A percentile compares a stretch with the other conserved stretches of the same genome.
Conservation (phyloP, 2,329 filamentous ascomycete species). For the Neodidymelliopsis sp. region DNA sequence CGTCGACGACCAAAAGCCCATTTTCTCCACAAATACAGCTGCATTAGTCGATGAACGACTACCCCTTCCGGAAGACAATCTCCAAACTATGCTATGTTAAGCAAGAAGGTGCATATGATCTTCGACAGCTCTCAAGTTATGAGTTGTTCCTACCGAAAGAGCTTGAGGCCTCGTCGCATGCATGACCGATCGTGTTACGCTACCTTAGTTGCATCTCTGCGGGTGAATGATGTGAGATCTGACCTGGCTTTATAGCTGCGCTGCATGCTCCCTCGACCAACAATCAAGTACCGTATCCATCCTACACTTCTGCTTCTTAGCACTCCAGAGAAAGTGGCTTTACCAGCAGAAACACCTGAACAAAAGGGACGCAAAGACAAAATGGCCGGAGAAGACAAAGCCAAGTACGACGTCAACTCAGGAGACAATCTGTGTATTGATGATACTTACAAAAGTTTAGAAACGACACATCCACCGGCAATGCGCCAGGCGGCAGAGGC, state of each 20-base stretch:
- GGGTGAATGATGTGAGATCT: not conserved
- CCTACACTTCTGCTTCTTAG: not conserved
- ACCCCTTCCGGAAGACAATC: conserved; percentile 6
- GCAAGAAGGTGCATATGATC: not conserved
- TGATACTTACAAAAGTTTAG: not conserved
- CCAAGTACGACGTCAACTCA: conserved; percentile 1
- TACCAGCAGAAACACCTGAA: not conserved
- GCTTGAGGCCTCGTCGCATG: not conserved
- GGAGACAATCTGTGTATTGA: not conserved
- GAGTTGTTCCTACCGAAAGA: not conserved
- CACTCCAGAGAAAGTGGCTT: conserved; percentile 9
- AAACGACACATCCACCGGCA: conserved; percentile 1
- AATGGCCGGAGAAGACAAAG: conserved; percentile 14
- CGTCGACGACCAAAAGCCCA: conserved; percentile 3
- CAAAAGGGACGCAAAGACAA: conserved; percentile 1
- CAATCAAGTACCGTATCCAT: not conserved
- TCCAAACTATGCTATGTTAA: conserved; percentile 10
- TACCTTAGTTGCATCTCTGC: conserved; percentile 7
- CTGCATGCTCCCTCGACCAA: not conserved
- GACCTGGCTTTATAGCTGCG: not conserved
- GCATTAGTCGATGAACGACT: conserved; percentile 11
- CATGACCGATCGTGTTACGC: not conserved
- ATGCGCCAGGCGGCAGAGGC: conserved; percentile 8
- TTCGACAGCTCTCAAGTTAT: conserved; percentile 10
- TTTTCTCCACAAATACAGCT: conserved; percentile 9